These are phyloP conservation scores for Vitis hybrid DNA, from an alignment of 177 flowering plant species.

Conservation along the genomic window DNA sequence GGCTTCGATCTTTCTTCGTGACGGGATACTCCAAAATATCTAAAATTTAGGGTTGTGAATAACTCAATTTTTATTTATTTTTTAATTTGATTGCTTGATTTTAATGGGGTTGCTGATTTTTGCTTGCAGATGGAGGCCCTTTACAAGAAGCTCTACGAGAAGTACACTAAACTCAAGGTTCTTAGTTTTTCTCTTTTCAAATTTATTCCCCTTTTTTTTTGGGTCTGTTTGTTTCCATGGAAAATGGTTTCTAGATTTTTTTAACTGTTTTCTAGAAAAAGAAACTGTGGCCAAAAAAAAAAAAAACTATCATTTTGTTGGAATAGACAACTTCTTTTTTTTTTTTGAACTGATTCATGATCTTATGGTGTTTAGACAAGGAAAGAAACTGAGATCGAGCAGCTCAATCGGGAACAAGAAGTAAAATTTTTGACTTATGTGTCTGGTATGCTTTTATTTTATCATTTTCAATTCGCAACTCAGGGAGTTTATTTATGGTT, in stretches of 20 bases:
- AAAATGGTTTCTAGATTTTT: neutral
- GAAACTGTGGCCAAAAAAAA: neutral
- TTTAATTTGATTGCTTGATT: no score
- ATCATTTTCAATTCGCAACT: neutral
- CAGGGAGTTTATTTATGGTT: neutral
- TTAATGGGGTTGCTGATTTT: no score
- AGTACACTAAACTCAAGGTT: constrained; percentile 66
- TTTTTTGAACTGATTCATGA: neutral
- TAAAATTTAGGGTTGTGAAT: no score
- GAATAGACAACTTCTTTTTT: neutral
- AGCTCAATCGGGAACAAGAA: constrained; percentile 55
- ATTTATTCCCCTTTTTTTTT: neutral
- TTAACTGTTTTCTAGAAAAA: neutral
- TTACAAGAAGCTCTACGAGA: constrained; percentile 60
- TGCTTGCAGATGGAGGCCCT: constrained; percentile 54
- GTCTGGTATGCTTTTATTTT: constrained; percentile 29
- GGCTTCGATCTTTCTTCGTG: no score
- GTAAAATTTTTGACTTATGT: constrained; percentile 41
- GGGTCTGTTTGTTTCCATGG: neutral
- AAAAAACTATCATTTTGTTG: neutral
- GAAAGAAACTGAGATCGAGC: constrained; percentile 38
- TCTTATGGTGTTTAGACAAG: constrained; percentile 29
- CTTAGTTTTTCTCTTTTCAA: neutral
- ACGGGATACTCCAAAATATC: no score
- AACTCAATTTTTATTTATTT: no score